phyloP scores from a whole-genome alignment of 148 eudicot species.

The Diospyros kaki region DNA sequence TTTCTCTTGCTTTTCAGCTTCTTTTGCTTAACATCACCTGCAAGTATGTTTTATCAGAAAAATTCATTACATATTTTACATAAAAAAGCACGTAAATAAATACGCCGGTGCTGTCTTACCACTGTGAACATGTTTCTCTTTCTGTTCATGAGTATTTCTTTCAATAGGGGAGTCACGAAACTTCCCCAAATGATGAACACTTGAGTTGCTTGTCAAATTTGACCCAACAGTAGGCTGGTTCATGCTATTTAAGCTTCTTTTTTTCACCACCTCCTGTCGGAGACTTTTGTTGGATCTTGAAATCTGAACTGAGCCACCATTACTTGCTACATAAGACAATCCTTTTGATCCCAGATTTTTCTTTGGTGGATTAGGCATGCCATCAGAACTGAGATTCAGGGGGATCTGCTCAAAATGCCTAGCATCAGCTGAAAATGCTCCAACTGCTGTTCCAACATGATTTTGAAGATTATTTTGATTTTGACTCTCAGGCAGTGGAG shows the following conservation, averaged over 20 bases:
- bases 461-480: conserved; percentile 19
- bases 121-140: conserved; percentile 21
- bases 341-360: conserved; percentile 28
- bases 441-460: conserved; percentile 20
- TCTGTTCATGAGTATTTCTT: conserved; percentile 14
- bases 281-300: conserved; percentile 15
- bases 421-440: conserved; percentile 17
- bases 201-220: conserved; percentile 14
- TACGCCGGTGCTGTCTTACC: conserved; percentile 17
- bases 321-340: conserved; percentile 8
- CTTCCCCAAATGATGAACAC: conserved; percentile 13
- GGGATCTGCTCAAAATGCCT: conserved; percentile 13
- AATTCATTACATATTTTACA: neutral
- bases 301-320: conserved; percentile 16
- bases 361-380: conserved; percentile 21
- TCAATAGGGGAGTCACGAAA: conserved; percentile 11
- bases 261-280: conserved; percentile 26
- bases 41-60: conserved; percentile 15
- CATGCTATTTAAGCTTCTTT: conserved; percentile 24
- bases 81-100: neutral
- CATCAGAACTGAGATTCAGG: conserved; percentile 13
- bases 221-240: conserved; percentile 18
- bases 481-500: conserved; percentile 22
- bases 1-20: conserved; percentile 31
- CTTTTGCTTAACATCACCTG: conserved; percentile 37